Base-by-base conservation (phyloP, 768 basidiomycete genomes). In the Candolleomyces eurysporus region DNA sequence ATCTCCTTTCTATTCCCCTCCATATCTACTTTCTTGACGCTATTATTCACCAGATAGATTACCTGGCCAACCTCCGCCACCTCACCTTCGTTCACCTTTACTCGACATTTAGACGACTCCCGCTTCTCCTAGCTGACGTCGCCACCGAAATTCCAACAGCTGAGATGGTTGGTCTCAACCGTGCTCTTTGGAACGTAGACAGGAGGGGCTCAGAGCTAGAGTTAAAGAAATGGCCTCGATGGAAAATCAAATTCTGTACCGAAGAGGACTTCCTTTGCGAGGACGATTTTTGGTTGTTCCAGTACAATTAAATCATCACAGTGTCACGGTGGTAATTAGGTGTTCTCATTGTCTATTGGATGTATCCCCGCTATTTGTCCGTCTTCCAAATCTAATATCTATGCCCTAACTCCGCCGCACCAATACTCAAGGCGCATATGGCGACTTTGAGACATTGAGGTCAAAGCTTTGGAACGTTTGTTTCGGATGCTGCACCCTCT, bases 261-360 rank as follows among this genome's bases (percentile, higher is more conserved):
- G 74, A 75, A 48, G 76, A 75, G 50, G 79, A 79, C 59, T 78
- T 80, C 59, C 51, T 65, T 1, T 69, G 65, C 61, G 50, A 59
- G 5, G 79, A 79, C 61, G 68, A 77, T 51, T 72, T 72, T 42
- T 80, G 79, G 79, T 66, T 80, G 49, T 76, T 78, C 68, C 71
- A 73, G 61, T 77, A 78, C 60, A 71, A 71, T 52, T 75, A 52
- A 69, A 59, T 10, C 21, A 21, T 26, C 14, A 32, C 14, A 32
- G 9, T 19, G 17, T 43, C 10, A 32, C 48, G 48, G n/a, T 43
- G 42, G 13, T 11, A 43, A 13, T 43, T 26, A 7, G 36, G 36
- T 36, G 8, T 36, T 6, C 36, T 36, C 36, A 6, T 36, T 36
- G 6, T 36, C 3, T 36, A 5, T 36, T 11, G 36, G 36, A 36